These are phyloP conservation scores for Aspergillus cristatus DNA, from an alignment of 495 filamentous ascomycete genomes.

Conservation along the genomic window DNA sequence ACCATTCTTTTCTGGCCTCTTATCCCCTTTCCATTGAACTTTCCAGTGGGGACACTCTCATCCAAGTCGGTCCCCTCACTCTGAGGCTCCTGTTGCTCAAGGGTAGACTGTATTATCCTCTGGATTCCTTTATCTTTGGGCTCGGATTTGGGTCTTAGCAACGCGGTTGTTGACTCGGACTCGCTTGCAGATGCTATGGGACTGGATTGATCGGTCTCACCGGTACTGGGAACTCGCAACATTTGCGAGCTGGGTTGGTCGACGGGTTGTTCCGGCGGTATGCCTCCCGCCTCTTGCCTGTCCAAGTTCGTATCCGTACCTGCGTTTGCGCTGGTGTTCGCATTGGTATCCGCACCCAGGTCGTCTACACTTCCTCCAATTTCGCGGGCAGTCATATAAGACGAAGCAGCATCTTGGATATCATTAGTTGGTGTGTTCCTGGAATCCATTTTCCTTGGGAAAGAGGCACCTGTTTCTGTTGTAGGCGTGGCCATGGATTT, in stretches of 20 bases:
- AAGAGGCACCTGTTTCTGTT: neutral
- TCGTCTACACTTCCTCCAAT: neutral
- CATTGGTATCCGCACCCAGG: neutral
- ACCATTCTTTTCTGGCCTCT: slow-evolving; percentile 16
- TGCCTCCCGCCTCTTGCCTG: neutral
- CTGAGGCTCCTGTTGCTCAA: slow-evolving; percentile 28
- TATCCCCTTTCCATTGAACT: slow-evolving; percentile 3
- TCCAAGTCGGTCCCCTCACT: slow-evolving; percentile 15
- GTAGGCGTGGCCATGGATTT: neutral
- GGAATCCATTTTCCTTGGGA: slow-evolving; percentile 2
- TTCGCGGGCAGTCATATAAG: slow-evolving; percentile 18
- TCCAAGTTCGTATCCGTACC: too few species aligned
- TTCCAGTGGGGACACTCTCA: neutral
- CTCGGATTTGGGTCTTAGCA: slow-evolving; percentile 16
- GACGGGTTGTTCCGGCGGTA: slow-evolving; percentile 1
- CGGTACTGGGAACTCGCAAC: slow-evolving; percentile 10
- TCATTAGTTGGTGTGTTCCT: slow-evolving; percentile 10
- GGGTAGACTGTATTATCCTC: slow-evolving; percentile 10
- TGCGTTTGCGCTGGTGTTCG: too few species aligned
- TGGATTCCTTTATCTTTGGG: slow-evolving; percentile 20
- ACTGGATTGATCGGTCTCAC: slow-evolving; percentile 13
- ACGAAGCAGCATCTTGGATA: slow-evolving; percentile 10
- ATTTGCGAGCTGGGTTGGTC: slow-evolving; percentile 7
- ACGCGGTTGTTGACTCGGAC: slow-evolving; percentile 27
- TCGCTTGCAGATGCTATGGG: slow-evolving; percentile 24